Conservation (phyloP, 2,329 filamentous ascomycete genomes). For the Hirsutella thompsonii region DNA sequence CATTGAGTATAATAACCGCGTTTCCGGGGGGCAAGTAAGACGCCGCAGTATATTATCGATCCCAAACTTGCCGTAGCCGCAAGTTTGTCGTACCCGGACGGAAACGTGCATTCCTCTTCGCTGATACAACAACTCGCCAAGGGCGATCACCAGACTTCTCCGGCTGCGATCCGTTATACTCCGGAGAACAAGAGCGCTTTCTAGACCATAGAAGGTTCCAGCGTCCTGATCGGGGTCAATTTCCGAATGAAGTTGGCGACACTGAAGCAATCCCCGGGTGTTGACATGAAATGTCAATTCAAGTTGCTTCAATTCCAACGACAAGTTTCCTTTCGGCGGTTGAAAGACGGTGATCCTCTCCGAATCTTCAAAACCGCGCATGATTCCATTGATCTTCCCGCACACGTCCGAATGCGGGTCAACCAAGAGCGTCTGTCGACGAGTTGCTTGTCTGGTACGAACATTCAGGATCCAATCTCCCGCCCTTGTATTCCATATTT, state of each 20-base stretch:
- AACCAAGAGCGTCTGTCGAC: slow-evolving; percentile 22
- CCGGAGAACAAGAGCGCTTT: slow-evolving; percentile 43
- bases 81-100: not conserved
- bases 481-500: slow-evolving; percentile 13
- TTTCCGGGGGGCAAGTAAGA: not conserved
- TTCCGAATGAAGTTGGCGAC: slow-evolving; percentile 32
- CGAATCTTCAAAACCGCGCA: slow-evolving; percentile 24
- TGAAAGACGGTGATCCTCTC: slow-evolving; percentile 20
- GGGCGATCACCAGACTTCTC: slow-evolving; percentile 40
- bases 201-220: slow-evolving; percentile 46
- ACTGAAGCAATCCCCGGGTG: slow-evolving; percentile 25
- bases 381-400: slow-evolving; percentile 25
- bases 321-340: slow-evolving; percentile 17
- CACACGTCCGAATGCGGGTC: slow-evolving; percentile 33
- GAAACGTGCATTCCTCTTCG: slow-evolving; percentile 27
- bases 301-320: slow-evolving; percentile 36
- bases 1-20: not conserved
- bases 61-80: not conserved
- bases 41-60: slow-evolving; percentile 1
- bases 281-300: slow-evolving; percentile 43
- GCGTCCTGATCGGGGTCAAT: slow-evolving; percentile 45
- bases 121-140: slow-evolving; percentile 22
- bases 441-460: slow-evolving; percentile 5
- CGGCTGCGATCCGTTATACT: slow-evolving; percentile 23
- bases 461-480: slow-evolving; percentile 23